Conservation (phyloP, 2,329 filamentous ascomycete species). For the Pseudocercospora fijiensis region DNA sequence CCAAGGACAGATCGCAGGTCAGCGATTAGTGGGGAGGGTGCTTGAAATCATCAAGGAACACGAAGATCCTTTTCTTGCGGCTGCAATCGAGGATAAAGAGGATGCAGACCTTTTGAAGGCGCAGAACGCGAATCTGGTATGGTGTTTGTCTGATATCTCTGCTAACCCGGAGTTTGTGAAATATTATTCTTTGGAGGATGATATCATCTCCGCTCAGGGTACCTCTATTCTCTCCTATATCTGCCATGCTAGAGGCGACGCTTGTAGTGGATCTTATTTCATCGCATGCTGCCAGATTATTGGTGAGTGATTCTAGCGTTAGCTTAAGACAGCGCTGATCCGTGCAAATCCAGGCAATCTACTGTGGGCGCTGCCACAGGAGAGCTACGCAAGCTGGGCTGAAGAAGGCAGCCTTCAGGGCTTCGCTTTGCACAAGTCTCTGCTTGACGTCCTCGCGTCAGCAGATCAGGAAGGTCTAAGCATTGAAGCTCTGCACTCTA, state of each 20-base stretch:
- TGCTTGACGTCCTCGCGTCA: slow-evolving; percentile 16
- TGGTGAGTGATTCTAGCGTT: slow-evolving; percentile 11
- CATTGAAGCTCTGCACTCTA: slow-evolving; percentile 32
- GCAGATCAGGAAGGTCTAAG: slow-evolving; percentile 13
- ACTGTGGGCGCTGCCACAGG: slow-evolving; percentile 24
- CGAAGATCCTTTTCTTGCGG: background rate
- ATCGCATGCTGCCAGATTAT: slow-evolving; percentile 34
- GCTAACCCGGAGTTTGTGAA: slow-evolving; percentile 26
- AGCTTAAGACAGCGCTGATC: background rate
- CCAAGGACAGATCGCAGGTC: slow-evolving; percentile 26
- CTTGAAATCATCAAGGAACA: slow-evolving; percentile 16
- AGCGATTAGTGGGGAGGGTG: slow-evolving; percentile 18
- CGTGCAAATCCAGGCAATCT: slow-evolving; percentile 20
- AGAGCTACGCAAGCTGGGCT: slow-evolving; percentile 17
- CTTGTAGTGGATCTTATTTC: slow-evolving; percentile 7
- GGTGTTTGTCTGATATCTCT: slow-evolving; percentile 36
- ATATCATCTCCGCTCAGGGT: background rate
- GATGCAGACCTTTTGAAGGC: background rate
- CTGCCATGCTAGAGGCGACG: background rate
- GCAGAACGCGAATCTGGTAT: slow-evolving; percentile 30
- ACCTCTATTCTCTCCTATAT: background rate
- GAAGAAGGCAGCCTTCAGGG: slow-evolving; percentile 5
- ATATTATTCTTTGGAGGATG: slow-evolving; percentile 13
- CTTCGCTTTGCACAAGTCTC: slow-evolving; percentile 11
- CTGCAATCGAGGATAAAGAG: slow-evolving; percentile 13